Evolutionary conservation across 306 rosid species (phyloP).

Genomic region (Casuarina cunninghamiana): DNA sequence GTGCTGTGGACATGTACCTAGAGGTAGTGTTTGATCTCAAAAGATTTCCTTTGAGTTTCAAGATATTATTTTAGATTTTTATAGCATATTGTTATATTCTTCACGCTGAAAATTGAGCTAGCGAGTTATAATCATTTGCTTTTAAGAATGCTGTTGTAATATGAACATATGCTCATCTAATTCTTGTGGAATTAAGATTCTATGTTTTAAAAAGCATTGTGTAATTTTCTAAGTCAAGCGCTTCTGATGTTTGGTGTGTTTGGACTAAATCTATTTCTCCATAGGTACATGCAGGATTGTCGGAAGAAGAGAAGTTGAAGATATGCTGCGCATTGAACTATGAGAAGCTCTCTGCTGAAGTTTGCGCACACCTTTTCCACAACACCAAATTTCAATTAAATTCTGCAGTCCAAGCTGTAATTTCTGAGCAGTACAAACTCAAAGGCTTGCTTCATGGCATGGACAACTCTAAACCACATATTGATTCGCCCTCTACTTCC

Average conservation of each 20-base stretch:
- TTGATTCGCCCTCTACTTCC: slow-evolving; percentile 40
- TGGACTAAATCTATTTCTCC: slow-evolving; percentile 26
- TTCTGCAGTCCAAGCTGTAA: slow-evolving; percentile 58
- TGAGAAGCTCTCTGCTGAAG: slow-evolving; percentile 76
- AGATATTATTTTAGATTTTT: slow-evolving; percentile 1
- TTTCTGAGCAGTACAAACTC: slow-evolving; percentile 68
- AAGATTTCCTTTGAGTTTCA: slow-evolving; percentile 2
- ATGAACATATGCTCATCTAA: neutral
- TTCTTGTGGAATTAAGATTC: neutral
- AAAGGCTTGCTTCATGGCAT: slow-evolving; percentile 50
- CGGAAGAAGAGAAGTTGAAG: slow-evolving; percentile 74
- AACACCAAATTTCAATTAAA: slow-evolving; percentile 69
- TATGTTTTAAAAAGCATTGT: neutral
- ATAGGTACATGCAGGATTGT: slow-evolving; percentile 79
- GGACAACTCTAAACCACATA: slow-evolving; percentile 33
- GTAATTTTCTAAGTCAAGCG: slow-evolving; percentile 1
- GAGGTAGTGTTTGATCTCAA: slow-evolving; percentile 53
- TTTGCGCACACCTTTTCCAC: slow-evolving; percentile 56
- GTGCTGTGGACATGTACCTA: slow-evolving; percentile 77
- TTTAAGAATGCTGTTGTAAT: slow-evolving; percentile 14
- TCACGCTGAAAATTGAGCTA: too few species aligned
- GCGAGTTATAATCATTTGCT: slow-evolving; percentile 6
- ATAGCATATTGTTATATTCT: neutral
- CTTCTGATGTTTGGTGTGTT: slow-evolving; percentile 5
- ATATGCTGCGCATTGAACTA: slow-evolving; percentile 65